These are phyloP conservation scores for Russula earlei DNA, from an alignment of 768 basidiomycete genomes.

Conservation along the genomic window DNA sequence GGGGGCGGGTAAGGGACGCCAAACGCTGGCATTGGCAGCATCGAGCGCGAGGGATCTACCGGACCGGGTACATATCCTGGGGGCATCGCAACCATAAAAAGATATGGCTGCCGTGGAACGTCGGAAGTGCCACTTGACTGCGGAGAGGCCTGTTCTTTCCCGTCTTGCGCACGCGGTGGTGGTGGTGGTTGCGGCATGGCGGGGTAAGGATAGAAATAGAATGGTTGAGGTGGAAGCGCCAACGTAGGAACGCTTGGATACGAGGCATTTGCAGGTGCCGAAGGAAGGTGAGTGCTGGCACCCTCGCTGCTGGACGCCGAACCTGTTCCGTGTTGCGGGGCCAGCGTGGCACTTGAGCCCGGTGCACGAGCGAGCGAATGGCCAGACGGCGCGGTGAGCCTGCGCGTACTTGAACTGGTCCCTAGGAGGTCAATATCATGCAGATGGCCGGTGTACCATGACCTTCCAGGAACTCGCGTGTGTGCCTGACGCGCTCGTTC, in stretches of 20 bases:
- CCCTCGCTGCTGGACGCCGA: slow-evolving; percentile 14
- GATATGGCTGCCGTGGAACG: slow-evolving; percentile 1
- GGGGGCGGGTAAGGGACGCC: not conserved
- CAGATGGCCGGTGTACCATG: slow-evolving; percentile 18
- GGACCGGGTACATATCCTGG: slow-evolving; percentile 1
- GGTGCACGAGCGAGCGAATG: slow-evolving; percentile 1
- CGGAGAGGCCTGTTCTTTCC: not conserved
- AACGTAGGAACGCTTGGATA: slow-evolving; percentile 10
- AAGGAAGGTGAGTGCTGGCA: not conserved
- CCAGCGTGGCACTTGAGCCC: slow-evolving; percentile 12
- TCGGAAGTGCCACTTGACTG: slow-evolving; percentile 9
- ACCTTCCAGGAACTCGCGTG: not conserved
- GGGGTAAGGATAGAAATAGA: slow-evolving; percentile 15
- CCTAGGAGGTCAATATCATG: slow-evolving; percentile 13
- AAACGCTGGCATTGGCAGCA: not conserved
- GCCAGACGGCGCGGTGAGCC: slow-evolving; percentile 3
- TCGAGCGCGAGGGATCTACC: not conserved
- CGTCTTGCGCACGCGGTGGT: not conserved
- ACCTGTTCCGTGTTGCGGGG: slow-evolving; percentile 3
- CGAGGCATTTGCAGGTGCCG: not conserved
- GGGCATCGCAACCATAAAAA: slow-evolving; percentile 16
- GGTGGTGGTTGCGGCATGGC: not conserved
- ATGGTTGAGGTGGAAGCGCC: slow-evolving; percentile 7
- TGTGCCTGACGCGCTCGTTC: slow-evolving; percentile 5
- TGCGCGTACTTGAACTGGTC: not conserved